phyloP scores from a whole-genome alignment of 345 rosid species.

The Salix purpurea region DNA sequence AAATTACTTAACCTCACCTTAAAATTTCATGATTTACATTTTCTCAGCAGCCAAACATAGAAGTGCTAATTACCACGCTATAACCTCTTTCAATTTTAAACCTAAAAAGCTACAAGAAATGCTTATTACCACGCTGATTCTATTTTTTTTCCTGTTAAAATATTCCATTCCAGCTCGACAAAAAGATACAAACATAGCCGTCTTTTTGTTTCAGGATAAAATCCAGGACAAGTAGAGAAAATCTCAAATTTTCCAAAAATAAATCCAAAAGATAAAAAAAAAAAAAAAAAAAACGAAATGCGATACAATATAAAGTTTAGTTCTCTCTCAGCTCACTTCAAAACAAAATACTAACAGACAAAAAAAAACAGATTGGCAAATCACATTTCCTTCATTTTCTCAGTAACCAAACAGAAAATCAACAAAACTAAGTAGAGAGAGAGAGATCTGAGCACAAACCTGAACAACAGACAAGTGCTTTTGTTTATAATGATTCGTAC shows the following conservation, averaged over 20 bases:
- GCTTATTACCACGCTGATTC: neutral
- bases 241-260: neutral
- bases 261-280: neutral
- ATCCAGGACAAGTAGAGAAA: neutral
- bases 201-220: neutral
- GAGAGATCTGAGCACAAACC: constrained; percentile 23
- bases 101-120: neutral
- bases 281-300: neutral
- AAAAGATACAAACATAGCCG: neutral
- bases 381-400: neutral
- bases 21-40: neutral
- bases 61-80: neutral
- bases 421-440: neutral
- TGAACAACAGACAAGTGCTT: constrained; percentile 3
- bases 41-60: neutral
- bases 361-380: neutral
- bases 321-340: neutral
- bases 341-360: neutral
- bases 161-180: neutral
- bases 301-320: neutral
- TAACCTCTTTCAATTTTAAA: neutral
- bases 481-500: neutral
- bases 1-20: neutral
- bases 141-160: neutral
- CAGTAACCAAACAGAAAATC: neutral